Base-by-base conservation (phyloP, 768 basidiomycete species). In the Boletus rubroflammeus region DNA sequence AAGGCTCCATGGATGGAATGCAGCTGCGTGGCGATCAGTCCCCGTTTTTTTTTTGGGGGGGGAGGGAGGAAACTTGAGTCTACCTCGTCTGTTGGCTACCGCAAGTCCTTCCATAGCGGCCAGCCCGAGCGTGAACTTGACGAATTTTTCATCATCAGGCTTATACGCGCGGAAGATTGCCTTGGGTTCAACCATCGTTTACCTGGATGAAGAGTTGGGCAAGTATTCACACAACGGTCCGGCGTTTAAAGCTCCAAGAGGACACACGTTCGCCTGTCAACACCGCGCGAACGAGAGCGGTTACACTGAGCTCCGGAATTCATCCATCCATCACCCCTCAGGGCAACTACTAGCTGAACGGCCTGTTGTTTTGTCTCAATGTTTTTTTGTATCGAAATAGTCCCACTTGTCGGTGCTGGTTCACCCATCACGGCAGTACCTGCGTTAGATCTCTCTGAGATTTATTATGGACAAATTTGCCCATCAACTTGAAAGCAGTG, bases 31-130 rank as follows among this genome's bases (percentile, higher is more conserved):
- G 34, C 21, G 11, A 19, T 57, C 31, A 51, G 53, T 45, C 28
- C 31, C 11, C n/a, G 41, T 8, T 17, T 13, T 25, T 47, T 38
- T 44, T 5, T 34, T 23, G 4, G 23, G 23, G 23, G 23, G 23
- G 23, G 23, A 25, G 23, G 23, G 23, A 4, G 19, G 32, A 5
- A 47, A 10, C 19, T 23, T 38, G 31, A 25, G 34, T 75, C 43
- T 57, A 84, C 88, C 74, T 68, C 70, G 73, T 55, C 71, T 76
- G 64, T 92, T 92, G 19, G 89, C 90, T 10, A 75, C 72, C 5
- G 85, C 84, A 38, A 91, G 76, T 15, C 75, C 72, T 60, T 87
- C 86, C 78, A 91, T 82, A 36, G 78, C 76, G 14, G 83, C 74
- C 67, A 85, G 83, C 40, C 81, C 84, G 21, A 90, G 70, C 61